Percentiles rank a stretch among this genome's conserved stretches.
Conservation (phyloP, 2,329 filamentous ascomycete species). For the Didymella glomerata region DNA sequence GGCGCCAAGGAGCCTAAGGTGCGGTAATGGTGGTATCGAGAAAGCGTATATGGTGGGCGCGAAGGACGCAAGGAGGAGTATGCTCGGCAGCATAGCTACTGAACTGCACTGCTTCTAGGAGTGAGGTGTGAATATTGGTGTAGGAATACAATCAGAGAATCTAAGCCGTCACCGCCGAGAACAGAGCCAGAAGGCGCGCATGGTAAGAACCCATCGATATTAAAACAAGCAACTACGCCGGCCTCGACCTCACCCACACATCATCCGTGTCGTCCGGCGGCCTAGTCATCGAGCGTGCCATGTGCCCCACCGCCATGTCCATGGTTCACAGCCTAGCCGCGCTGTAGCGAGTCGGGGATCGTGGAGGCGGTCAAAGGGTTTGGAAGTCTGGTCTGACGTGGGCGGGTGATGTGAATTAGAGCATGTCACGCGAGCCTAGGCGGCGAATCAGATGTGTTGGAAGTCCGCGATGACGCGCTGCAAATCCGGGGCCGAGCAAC, state of each 20-base stretch:
- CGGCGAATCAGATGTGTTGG: conserved; percentile 11
- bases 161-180: neutral
- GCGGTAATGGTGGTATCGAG: conserved; percentile 40
- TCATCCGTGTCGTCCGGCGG: neutral
- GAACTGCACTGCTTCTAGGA: neutral
- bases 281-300: conserved; percentile 16
- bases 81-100: conserved; percentile 12
- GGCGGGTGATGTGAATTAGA: conserved; percentile 19
- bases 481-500: conserved; percentile 14
- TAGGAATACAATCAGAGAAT: neutral
- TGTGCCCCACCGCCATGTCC: conserved; percentile 20
- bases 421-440: conserved; percentile 19
- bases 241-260: conserved; percentile 9
- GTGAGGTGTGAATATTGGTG: neutral
- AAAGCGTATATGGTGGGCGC: conserved; percentile 37
- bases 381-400: conserved; percentile 21
- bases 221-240: conserved; percentile 20
- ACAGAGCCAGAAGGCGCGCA: conserved; percentile 3
- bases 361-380: conserved; percentile 17
- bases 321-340: conserved; percentile 16
- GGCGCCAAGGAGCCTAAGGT: conserved; percentile 29
- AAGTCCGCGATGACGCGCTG: conserved; percentile 22
- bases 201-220: conserved; percentile 3
- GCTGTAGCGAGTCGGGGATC: conserved; percentile 17
- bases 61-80: conserved; percentile 29